phyloP scores from a whole-genome alignment of 2,329 filamentous ascomycete genomes.

The Juglanconis sp. region DNA sequence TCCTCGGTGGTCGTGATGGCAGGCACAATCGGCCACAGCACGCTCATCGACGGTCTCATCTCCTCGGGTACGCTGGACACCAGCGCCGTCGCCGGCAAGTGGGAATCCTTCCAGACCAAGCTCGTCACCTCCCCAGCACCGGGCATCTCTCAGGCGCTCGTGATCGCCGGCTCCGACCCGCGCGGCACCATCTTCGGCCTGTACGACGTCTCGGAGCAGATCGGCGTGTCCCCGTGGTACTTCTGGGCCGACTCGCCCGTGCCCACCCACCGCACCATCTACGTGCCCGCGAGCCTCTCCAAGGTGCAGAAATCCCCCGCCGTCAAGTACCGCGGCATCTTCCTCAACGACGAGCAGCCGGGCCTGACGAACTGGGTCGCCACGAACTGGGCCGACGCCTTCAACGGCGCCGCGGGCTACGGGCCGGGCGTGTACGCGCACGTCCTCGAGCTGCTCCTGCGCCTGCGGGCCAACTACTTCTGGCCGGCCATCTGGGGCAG shows the following conservation, averaged over 20 bases:
- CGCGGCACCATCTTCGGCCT: conserved; percentile 67
- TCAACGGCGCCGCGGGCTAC: conserved; percentile 43
- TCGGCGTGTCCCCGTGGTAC: conserved; percentile 69
- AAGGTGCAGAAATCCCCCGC: conserved; percentile 59
- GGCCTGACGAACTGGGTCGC: conserved; percentile 64
- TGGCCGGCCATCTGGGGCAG: conserved; percentile 66
- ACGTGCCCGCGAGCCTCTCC: conserved; percentile 40
- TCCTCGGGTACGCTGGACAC: conserved; percentile 55
- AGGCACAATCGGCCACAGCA: conserved; percentile 65
- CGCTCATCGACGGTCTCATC: conserved; percentile 57
- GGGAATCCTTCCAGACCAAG: conserved; percentile 65
- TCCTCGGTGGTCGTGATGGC: conserved; percentile 60
- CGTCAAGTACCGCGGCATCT: conserved; percentile 67
- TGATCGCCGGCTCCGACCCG: conserved; percentile 65
- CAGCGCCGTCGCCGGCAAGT: conserved; percentile 55
- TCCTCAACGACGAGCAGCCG: conserved; percentile 69
- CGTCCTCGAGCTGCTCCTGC: conserved; percentile 68
- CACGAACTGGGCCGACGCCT: conserved; percentile 38
- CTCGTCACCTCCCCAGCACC: conserved; percentile 56
- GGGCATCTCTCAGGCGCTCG: conserved; percentile 55
- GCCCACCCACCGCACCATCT: conserved; percentile 50
- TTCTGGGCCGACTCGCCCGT: conserved; percentile 64
- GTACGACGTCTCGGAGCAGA: conserved; percentile 70
- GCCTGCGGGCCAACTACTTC: conserved; percentile 69
- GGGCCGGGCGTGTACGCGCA: conserved; percentile 64